Evolutionary conservation across 768 basidiomycete genomes (phyloP).

Genomic region (Leccinum barrowsii): DNA sequence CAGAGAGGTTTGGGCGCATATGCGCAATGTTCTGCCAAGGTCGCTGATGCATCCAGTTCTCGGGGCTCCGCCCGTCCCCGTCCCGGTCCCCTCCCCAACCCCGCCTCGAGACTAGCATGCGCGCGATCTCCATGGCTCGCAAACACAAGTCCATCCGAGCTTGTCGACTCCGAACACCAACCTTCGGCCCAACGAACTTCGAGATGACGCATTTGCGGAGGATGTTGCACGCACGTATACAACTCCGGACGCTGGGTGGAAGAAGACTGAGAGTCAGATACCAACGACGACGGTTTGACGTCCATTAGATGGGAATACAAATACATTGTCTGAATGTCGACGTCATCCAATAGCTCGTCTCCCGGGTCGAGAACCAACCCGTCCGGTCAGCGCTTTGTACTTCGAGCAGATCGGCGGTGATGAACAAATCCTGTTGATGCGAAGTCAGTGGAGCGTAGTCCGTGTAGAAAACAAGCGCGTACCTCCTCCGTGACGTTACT

Average conservation of each 20-base stretch:
- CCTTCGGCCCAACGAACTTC: constrained; percentile 58
- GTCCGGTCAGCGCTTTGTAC: constrained; percentile 75
- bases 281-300: constrained; percentile 66
- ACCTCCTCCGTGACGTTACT: constrained; percentile 79
- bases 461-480: constrained; percentile 12
- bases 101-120: constrained; percentile 50
- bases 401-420: constrained; percentile 75
- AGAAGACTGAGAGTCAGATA: constrained; percentile 54
- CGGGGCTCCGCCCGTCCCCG: constrained; percentile 36
- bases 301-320: constrained; percentile 55
- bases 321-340: constrained; percentile 81
- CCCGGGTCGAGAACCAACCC: constrained; percentile 69
- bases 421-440: constrained; percentile 61
- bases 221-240: constrained; percentile 36
- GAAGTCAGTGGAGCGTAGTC: constrained; percentile 5
- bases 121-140: constrained; percentile 69
- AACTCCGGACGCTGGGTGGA: too few relatives aligned
- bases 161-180: constrained; percentile 64
- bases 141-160: constrained; percentile 70
- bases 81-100: background rate
- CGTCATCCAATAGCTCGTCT: constrained; percentile 53
- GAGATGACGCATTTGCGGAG: constrained; percentile 78
- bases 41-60: constrained; percentile 70
- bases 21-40: constrained; percentile 74
- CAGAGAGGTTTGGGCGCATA: constrained; percentile 32